phyloP scores from a whole-genome alignment of 2,329 filamentous ascomycete species.

The Zymoseptoria brevis region DNA sequence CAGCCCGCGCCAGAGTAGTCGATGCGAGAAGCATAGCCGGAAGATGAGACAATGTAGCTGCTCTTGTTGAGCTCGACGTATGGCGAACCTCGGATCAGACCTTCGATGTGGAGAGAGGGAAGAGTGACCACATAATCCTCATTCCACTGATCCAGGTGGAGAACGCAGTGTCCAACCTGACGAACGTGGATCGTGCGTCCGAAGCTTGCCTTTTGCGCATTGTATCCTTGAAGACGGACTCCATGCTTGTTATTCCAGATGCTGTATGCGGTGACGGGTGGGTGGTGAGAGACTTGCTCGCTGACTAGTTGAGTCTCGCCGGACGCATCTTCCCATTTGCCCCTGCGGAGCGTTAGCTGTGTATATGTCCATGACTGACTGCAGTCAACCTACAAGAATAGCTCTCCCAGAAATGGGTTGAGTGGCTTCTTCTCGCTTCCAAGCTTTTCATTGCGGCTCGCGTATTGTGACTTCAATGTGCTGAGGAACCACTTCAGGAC shows the following conservation, averaged over 20 bases:
- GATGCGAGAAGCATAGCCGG: constrained; percentile 79
- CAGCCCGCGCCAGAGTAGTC: constrained; percentile 92
- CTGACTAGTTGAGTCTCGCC: constrained; percentile 81
- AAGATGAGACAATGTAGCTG: constrained; percentile 78
- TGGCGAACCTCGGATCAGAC: constrained; percentile 74
- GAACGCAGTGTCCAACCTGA: constrained; percentile 65
- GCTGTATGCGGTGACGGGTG: constrained; percentile 87
- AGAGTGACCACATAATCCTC: constrained; percentile 87
- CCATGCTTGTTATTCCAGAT: constrained; percentile 82
- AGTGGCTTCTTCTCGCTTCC: constrained; percentile 96
- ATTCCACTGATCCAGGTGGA: constrained; percentile 59
- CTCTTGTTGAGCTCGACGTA: constrained; percentile 85
- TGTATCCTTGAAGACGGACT: constrained; percentile 71
- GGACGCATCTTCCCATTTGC: constrained; percentile 74
- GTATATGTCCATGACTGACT: background rate
- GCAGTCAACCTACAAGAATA: constrained; percentile 54
- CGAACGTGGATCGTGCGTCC: constrained; percentile 90
- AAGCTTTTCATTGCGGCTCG: constrained; percentile 64
- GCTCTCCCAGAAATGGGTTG: constrained; percentile 91
- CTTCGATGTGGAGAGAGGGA: constrained; percentile 86
- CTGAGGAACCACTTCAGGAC: constrained; percentile 97
- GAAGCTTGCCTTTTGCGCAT: constrained; percentile 93
- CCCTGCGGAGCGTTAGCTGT: constrained; percentile 28
- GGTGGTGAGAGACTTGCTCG: constrained; percentile 95
- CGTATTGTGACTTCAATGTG: constrained; percentile 82